Base-by-base conservation (phyloP, 2,329 filamentous ascomycete genomes). In the Polychaeton citri region DNA sequence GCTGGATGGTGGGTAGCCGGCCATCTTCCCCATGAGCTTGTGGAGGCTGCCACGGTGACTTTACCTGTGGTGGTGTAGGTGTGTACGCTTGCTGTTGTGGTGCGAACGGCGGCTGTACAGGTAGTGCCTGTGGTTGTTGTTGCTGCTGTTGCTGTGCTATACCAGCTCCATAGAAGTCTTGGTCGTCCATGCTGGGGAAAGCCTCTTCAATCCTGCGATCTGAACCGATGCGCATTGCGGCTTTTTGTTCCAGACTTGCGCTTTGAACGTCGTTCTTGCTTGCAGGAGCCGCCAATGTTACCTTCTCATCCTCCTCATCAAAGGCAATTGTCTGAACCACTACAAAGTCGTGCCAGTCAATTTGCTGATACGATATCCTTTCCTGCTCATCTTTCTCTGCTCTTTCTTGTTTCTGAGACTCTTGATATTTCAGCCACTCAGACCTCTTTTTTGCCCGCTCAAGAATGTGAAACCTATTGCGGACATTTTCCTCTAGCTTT, bases 281-380 rank as follows among this genome's bases (percentile, higher is more conserved):
- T 3, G 85, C 90, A 1, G 90, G 90, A 2, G 87, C 81, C 20
- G 88, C 87, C 8, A 98, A 76, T 44, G 90, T 80, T 24, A 78
- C 76, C 43, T 82, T 74, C 47, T 95, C 87, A 57, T 98, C 90
- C 26, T 75, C 73, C 47, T 94, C 87, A 39, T 76, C 86, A 59
- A 98, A 98, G 12, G 85, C 69, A 36, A 98, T 87, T 1, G 87
- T 95, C 60, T 95, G 90, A 31, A 95, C 86, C 15, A 98, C 81
- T 21, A 88, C 79, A 50, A 98, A 98, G 55, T 96, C 88, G 53
- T 93, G 84, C 90, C 90, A 98, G 59, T 98, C 90, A 43, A 98
- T 90, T 49, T 90, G 81, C 1, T 81, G 81, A 58, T 90, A 81
- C 36, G 72, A 71, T 34, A 77, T 55, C 51, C 79, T 78, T 57